Evolutionary conservation across 2,329 filamentous ascomycete genomes (phyloP), one percentile per base, ranked within the genome.

Genomic region (Hirsutella minnesotensis): DNA sequence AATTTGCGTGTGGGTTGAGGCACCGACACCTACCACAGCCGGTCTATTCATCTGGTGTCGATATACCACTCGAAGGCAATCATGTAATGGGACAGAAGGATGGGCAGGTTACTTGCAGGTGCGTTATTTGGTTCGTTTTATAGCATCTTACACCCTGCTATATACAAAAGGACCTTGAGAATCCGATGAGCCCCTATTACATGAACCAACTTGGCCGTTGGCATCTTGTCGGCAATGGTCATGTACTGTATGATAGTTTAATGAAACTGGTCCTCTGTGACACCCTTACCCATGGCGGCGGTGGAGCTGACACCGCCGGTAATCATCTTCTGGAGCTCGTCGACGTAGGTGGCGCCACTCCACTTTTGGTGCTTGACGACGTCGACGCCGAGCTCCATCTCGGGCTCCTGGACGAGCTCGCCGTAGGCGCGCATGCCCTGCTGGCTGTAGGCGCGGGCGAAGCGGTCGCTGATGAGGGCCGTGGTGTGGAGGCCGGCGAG

Each of bases 291-390:
- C 92, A 98, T 98, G 18, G 92, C 92, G 47, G 86, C 86, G 1
- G 90, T 96, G 49, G 81, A 88, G 62, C 81, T 89, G 44, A 96
- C 81, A 50, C 92, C 92, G 2, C 92, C 92, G 4, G 81, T 89
- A 29, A 98, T 86, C 89, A 98, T 95, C 77, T 94, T 95, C 64
- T 95, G 71, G 69, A 95, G 60, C 64, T 94, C 88, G 61, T 98
- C 92, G 18, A 90, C 85, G 60, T 96, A 96, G 52, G 85, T 89
- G 19, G 92, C 92, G 40, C 92, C 92, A 55, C 79, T 86, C 92
- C 92, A 98, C 68, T 96, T 98, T 77, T 98, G 92, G 70, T 98
- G 92, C 67, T 86, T 95, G 50, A 98, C 87, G 33, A 98, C 92
- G 60, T 98, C 92, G 47, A 95, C 81, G 47, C 83, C 83, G 46